These are phyloP conservation scores for Apiotrichum gracile DNA, from an alignment of 1,284 basidiomycete species.

Conservation along the genomic window DNA sequence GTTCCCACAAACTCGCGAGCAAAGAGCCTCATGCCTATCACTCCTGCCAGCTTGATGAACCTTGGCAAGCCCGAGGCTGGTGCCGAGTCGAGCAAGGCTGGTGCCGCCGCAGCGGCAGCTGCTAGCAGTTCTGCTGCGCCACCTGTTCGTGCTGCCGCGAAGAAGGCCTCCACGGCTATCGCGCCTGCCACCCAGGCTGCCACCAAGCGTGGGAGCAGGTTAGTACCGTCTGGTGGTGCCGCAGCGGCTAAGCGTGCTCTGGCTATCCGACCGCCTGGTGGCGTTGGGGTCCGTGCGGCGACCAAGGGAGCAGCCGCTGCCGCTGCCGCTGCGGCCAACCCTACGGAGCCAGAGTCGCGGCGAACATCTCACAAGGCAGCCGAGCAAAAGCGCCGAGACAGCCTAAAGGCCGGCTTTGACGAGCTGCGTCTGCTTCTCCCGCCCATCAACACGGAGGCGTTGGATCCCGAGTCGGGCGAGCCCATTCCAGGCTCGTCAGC, in stretches of 20 bases:
- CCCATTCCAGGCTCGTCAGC: slow-evolving; percentile 77
- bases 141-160: slow-evolving; percentile 7
- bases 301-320: slow-evolving; percentile 33
- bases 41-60: slow-evolving; percentile 81
- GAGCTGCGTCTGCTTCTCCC: slow-evolving; percentile 83
- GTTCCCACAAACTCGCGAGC: slow-evolving; percentile 23
- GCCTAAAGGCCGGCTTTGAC: slow-evolving; percentile 91
- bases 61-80: slow-evolving; percentile 50
- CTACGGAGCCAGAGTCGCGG: slow-evolving; percentile 39
- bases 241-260: slow-evolving; percentile 32
- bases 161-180: slow-evolving; percentile 7
- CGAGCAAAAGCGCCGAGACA: slow-evolving; percentile 93
- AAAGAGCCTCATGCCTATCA: slow-evolving; percentile 63
- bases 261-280: slow-evolving; percentile 31
- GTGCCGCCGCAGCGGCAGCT: not conserved
- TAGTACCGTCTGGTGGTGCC: slow-evolving; percentile 11
- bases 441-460: slow-evolving; percentile 61
- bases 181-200: not conserved
- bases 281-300: slow-evolving; percentile 30
- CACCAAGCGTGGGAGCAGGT: slow-evolving; percentile 14
- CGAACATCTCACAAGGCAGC: slow-evolving; percentile 95
- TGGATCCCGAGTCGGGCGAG: slow-evolving; percentile 62
- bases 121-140: not conserved
- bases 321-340: slow-evolving; percentile 22
- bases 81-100: not conserved